Percentiles rank a stretch among this genome's conserved stretches.
Evolutionary conservation across 306 rosid species (phyloP).

Genomic region (Oxytropis ochrocephala): DNA sequence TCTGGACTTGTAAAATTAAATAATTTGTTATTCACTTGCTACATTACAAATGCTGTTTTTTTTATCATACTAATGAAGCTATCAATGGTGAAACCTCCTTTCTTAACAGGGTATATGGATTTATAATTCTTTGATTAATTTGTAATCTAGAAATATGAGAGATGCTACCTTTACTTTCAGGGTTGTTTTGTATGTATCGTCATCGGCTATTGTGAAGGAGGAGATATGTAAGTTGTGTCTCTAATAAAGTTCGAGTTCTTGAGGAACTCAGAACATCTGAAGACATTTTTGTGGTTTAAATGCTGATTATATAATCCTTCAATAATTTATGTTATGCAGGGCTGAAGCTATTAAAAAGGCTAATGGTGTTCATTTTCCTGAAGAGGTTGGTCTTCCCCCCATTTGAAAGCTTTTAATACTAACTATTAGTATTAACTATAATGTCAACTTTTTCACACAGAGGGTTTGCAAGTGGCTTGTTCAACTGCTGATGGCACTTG

Average conservation of each 20-base stretch:
- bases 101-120: background rate
- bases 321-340: slow-evolving; percentile 40
- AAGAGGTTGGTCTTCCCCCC: slow-evolving; percentile 58
- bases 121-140: slow-evolving; percentile 6
- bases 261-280: background rate
- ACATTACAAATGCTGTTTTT: background rate
- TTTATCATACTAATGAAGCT: background rate
- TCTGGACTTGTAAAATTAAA: background rate
- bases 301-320: background rate
- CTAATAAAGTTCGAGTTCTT: background rate
- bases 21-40: background rate
- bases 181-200: slow-evolving; percentile 96
- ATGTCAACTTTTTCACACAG: slow-evolving; percentile 32
- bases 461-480: slow-evolving; percentile 93
- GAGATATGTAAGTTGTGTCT: slow-evolving; percentile 74
- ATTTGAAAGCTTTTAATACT: background rate
- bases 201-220: slow-evolving; percentile 93
- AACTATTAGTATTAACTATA: background rate
- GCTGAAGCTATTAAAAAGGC: slow-evolving; percentile 80
- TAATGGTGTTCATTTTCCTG: slow-evolving; percentile 62
- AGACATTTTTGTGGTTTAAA: background rate
- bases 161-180: slow-evolving; percentile 37
- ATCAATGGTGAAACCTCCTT: background rate
- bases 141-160: slow-evolving; percentile 14
- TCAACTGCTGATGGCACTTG: slow-evolving; percentile 91